Base-by-base conservation (phyloP, 108 stramenopile genomes). In the Nitzschia palea region DNA sequence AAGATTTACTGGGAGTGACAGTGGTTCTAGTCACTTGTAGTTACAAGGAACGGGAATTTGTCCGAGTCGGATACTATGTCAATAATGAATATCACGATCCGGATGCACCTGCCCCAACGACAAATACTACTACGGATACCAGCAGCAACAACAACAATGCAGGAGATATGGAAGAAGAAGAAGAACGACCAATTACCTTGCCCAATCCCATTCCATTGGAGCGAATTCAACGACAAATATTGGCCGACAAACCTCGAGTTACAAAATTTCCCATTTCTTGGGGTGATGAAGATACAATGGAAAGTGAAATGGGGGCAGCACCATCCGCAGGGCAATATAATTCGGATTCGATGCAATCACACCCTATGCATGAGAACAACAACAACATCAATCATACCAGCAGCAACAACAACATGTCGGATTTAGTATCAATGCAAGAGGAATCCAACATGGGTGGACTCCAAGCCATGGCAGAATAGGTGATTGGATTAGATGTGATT, bases 51-150 rank as follows among this genome's bases (percentile, higher is more conserved):
- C 83, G 86, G 37, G 97, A 98, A 68, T 99, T 99, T 70, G 89
- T 98, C 6, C 84, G 97, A 22, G 91, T 99, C 6, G 99, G 99
- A 15, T 99, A 99, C 82, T 99, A 99, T 82, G 99, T 99, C 56
- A 97, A 98, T 74, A 99, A 99, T 82, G 99, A 98, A 85, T 96
- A 75, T 63, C 59, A 86, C 85, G 61, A 78, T 47, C 76, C 76
- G 59, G 60, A 70, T 65, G 68, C 63, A 12, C 62, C 62, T 30
- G 59, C 55, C 28, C 63, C 69, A 1, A 0, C 66, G 0, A 40
- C 62, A 0, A 10, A 36, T 28, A 5, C 71, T 17, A 52, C 30
- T 0, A 28, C 1, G 0, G 37, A 40, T 40, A 40, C 37, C 12
- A 40, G 10, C 12, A 40, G 10, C 12, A 40, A 6, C 8, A 36